Base-by-base conservation (phyloP, 768 basidiomycete species). In the Mycena leptocephala region DNA sequence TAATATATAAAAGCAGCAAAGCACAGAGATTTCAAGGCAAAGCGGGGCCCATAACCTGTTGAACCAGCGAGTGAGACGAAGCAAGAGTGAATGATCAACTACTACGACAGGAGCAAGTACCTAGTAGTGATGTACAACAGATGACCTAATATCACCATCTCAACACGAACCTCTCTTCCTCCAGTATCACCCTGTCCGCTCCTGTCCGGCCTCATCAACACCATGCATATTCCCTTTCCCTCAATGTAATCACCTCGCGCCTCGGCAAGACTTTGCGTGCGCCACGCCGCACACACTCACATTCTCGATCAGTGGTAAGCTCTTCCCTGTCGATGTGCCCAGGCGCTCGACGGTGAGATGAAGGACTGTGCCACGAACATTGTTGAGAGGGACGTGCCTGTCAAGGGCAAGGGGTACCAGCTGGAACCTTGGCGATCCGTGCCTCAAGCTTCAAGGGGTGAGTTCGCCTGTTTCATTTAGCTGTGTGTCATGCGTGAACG, bases 381-480 rank as follows among this genome's bases (percentile, higher is more conserved):
- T n/a, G 92, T 88, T 2, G 66, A 86, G 9, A 95, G 94, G 32
- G 95, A 95, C 79, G 85, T 92, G 3, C 95, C 94, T 0, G 80
- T 78, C 13, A 83, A 80, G 14, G 90, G 90, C 7, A 80, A 84
- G 56, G 90, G 91, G 5, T 95, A 92, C 78, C 81, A 93, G 91
- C 79, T 96, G 95, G 95, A 95, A 91, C 83, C 84, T 96, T 33
- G 95, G 95, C 2, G 90, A 89, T 77, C 95, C 95, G 1, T 95
- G 95, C 78, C 79, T 96, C 72, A n/a, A n/a, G n/a, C n/a, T n/a
- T n/a, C n/a, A 95, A 95, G 81, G 89, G 93, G 94, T 95, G 75
- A 56, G 91, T 84, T 28, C 32, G 7, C 20, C 39, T 41, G 18
- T 41, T 20, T 18, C 22, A 6, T 18, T 46, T 46, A n/a, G n/a